Evolutionary conservation across 441 rosid genomes (phyloP).

Genomic region (Mallotus repandus): DNA sequence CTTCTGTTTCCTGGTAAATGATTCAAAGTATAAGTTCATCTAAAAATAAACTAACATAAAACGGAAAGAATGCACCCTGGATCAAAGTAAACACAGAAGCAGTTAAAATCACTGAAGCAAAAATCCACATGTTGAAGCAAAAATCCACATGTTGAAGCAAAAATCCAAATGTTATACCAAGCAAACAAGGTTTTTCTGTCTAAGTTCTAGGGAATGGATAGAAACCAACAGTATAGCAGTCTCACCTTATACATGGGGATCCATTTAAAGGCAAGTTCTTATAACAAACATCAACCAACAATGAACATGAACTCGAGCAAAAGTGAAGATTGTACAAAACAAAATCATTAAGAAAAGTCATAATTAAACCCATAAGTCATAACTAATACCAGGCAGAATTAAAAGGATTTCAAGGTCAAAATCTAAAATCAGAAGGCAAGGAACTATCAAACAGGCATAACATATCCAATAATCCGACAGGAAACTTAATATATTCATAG

Average conservation of each 20-base stretch:
- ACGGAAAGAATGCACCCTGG: not conserved
- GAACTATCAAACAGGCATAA: too few relatives aligned
- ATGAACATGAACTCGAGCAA: not conserved
- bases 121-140: too few relatives aligned
- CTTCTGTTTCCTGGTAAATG: slow-evolving; percentile 61
- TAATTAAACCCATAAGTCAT: slow-evolving; percentile 4
- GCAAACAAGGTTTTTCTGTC: not conserved
- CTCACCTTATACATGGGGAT: not conserved
- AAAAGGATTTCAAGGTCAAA: not conserved
- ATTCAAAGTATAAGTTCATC: slow-evolving; percentile 1
- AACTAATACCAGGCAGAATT: not conserved
- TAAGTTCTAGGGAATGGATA: not conserved
- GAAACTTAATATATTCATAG: not conserved
- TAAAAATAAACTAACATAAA: not conserved
- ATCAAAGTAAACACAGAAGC: not conserved
- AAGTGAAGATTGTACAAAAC: too few relatives aligned
- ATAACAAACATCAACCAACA: not conserved
- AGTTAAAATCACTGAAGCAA: not conserved
- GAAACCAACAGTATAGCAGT: not conserved
- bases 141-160: too few relatives aligned
- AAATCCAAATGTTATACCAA: not conserved
- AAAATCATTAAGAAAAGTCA: not conserved
- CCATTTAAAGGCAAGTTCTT: too few relatives aligned
- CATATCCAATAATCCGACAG: too few relatives aligned
- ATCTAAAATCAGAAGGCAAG: slow-evolving; percentile 1